phyloP scores from a whole-genome alignment of 2,329 filamentous ascomycete genomes.

The Colletotrichum gloeosporioides region DNA sequence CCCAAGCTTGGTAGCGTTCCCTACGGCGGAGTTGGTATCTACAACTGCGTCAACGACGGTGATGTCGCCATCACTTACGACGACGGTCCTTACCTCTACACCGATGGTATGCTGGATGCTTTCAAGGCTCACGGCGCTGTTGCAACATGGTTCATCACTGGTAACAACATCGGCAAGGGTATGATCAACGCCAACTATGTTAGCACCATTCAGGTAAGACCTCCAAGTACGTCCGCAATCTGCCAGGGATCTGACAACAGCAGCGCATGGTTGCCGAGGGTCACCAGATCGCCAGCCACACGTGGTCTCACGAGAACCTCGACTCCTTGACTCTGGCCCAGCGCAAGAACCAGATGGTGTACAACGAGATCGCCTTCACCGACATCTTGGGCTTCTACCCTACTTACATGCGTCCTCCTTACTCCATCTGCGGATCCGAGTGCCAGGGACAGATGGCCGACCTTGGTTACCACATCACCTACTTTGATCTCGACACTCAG shows the following conservation, averaged over 20 bases:
- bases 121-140: slow-evolving; percentile 35
- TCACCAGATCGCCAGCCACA: slow-evolving; percentile 56
- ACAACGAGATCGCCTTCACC: slow-evolving; percentile 50
- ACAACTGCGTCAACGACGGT: slow-evolving; percentile 30
- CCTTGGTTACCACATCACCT: slow-evolving; percentile 15
- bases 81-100: slow-evolving; percentile 41
- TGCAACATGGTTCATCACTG: slow-evolving; percentile 43
- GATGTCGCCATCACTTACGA: slow-evolving; percentile 43
- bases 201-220: slow-evolving; percentile 35
- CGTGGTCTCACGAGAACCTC: slow-evolving; percentile 50
- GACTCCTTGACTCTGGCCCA: slow-evolving; percentile 35
- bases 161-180: slow-evolving; percentile 37
- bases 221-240: slow-evolving; percentile 10
- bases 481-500: slow-evolving; percentile 31
- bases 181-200: slow-evolving; percentile 35
- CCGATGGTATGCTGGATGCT: slow-evolving; percentile 35
- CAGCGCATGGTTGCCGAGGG: slow-evolving; percentile 47
- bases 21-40: slow-evolving; percentile 36
- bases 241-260: not conserved
- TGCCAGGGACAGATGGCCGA: slow-evolving; percentile 14
- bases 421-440: slow-evolving; percentile 25
- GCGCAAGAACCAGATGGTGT: slow-evolving; percentile 44
- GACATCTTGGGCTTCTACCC: slow-evolving; percentile 49
- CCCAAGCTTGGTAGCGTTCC: slow-evolving; percentile 31
- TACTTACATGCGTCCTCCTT: slow-evolving; percentile 46